Base-by-base conservation (phyloP, 371 early-diverging fungal genomes). In the Scutellospora calospora region DNA sequence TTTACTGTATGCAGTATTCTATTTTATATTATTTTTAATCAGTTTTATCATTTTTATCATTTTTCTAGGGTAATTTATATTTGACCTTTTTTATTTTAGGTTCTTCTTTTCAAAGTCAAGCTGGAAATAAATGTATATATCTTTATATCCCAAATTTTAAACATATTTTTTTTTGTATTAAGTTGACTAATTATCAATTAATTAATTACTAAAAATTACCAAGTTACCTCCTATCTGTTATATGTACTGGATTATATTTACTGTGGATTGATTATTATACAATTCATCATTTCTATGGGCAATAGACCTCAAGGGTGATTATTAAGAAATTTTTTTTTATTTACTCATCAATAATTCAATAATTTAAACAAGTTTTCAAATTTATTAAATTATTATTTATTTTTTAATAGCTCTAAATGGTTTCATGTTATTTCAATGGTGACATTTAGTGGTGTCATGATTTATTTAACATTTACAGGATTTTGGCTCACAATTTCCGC, bases 281-380 rank as follows among this genome's bases (percentile, higher is more conserved):
- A 35, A 89, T 93, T 33, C 96, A 97, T 83, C 94, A 97, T 45
- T 90, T 93, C 97, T 52, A 90, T 98, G 88, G 98, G 98, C 54
- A 98, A 98, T 84, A 89, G 97, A 4, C 98, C 98, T 6, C 96
- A 97, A 87, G 97, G 97, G 81, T 91, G 38, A 38, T 38, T 38
- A 38, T 38, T 38, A 38, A n/a, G n/a, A n/a, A n/a, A n/a, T n/a
- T n/a, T n/a, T n/a, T n/a, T 38, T 38, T 38, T 38, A 38, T 38
- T n/a, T n/a, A n/a, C n/a, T n/a, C n/a, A 38, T 38, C 38, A 6
- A 2, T 38, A 38, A 38, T 38, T 38, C 38, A 38, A 4, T 38
- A 38, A 38, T 38, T 38, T 38, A 38, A n/a, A n/a, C n/a, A n/a
- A n/a, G n/a, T n/a, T n/a, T n/a, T n/a, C 38, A 4, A 38, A 38